Evolutionary conservation across 768 basidiomycete genomes (phyloP), one percentile per base, ranked within the genome.

Genomic region (Mycena capillaripes): DNA sequence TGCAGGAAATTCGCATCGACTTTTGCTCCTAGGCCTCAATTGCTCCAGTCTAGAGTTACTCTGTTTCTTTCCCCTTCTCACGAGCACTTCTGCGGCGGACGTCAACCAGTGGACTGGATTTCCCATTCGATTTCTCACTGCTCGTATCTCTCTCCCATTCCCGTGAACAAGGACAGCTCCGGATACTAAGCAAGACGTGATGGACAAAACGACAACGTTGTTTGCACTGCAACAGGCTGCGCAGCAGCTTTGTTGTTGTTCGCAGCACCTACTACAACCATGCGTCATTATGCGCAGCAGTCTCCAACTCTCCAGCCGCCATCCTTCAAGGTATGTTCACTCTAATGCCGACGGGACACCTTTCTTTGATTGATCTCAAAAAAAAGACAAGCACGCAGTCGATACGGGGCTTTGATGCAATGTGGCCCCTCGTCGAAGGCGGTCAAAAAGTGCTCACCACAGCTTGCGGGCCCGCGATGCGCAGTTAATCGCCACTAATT

Each of bases 291-390:
- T 46, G 68, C 68, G 68, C 68, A 69, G 68, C 60, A 62, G 25
- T 21, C 14, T 62, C 60, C 6, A 27, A 4, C 42, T 25, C 30
- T 27, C 29, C 50, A 21, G 5, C 44, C 40, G 30, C 44, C 27
- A 32, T 25, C 23, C 29, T 50, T 32, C 46, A 19, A 56, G 36
- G 17, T 69, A 69, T 17, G 52, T 60, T 62, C 68, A 46, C 68
- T 69, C 60, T 69, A 69, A 62, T 69, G 60, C 68, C 68, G 68
- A 55, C 68, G 68, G 68, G 32, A 62, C 59, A 48, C 53, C 50
- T 59, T 52, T 67, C 25, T 21, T 48, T 66, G 53, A 60, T 68
- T 6, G 38, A 38, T 38, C 19, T 55, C n/a, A 46, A 27, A 10
- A 44, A 27, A 10, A 44, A 48, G 21, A 44, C 42, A 36, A 25